These are phyloP conservation scores for Orbilia quercus DNA, from an alignment of 2,329 filamentous ascomycete genomes.

Conservation along the genomic window DNA sequence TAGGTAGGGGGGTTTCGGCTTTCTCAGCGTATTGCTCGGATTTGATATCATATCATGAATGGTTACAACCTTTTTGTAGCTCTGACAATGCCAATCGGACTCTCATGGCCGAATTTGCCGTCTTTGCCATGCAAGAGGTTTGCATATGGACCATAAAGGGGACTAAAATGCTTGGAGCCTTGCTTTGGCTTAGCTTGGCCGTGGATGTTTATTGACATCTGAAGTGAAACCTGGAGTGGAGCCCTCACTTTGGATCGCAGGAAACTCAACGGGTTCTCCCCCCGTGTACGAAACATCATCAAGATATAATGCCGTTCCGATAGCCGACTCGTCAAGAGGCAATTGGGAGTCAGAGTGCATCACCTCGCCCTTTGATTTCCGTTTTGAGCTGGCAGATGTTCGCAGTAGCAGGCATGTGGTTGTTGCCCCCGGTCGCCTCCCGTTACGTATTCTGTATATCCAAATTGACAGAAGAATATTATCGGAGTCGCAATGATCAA, in stretches of 20 bases:
- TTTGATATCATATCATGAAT: slow-evolving; percentile 32
- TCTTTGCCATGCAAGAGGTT: slow-evolving; percentile 22
- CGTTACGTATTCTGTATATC: slow-evolving; percentile 21
- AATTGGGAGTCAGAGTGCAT: slow-evolving; percentile 26
- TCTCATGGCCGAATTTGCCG: slow-evolving; percentile 23
- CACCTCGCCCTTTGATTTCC: slow-evolving; percentile 35
- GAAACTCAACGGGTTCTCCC: slow-evolving; percentile 16
- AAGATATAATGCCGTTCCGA: slow-evolving; percentile 34
- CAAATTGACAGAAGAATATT: slow-evolving; percentile 16
- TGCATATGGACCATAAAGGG: slow-evolving; percentile 15
- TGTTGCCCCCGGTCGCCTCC: slow-evolving; percentile 20
- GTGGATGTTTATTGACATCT: slow-evolving; percentile 40
- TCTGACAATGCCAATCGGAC: neutral
- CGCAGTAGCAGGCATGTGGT: slow-evolving; percentile 25
- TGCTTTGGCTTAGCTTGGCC: slow-evolving; percentile 39
- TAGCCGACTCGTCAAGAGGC: slow-evolving; percentile 34
- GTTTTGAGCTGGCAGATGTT: slow-evolving; percentile 26
- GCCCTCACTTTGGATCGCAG: slow-evolving; percentile 23
- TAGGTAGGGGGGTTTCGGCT: neutral
- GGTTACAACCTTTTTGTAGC: no score
- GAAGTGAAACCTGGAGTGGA: slow-evolving; percentile 44
- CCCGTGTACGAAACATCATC: slow-evolving; percentile 30
- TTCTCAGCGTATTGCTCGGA: slow-evolving; percentile 34
- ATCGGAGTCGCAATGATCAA: slow-evolving; percentile 20
- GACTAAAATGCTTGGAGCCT: slow-evolving; percentile 33